Evolutionary conservation across 768 basidiomycete genomes (phyloP).

Genomic region (Kwoniella sp.): DNA sequence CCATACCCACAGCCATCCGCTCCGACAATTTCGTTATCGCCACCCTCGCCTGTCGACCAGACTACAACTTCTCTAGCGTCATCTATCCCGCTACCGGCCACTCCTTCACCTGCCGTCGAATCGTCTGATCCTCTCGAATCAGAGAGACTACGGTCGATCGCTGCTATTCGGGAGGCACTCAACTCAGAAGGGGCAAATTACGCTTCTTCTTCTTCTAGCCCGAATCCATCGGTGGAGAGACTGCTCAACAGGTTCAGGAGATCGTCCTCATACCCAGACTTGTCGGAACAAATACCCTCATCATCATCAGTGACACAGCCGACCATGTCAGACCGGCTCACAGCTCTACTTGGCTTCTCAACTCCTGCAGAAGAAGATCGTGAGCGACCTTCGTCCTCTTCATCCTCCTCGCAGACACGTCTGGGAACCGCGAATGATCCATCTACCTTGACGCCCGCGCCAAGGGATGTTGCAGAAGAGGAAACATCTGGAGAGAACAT

Average conservation of each 20-base stretch:
- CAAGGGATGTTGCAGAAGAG: neutral
- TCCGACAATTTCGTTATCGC: neutral
- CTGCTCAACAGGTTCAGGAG: constrained; percentile 17
- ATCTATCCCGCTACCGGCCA: constrained; percentile 13
- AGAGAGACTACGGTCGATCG: constrained; percentile 18
- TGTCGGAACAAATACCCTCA: constrained; percentile 9
- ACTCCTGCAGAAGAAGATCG: constrained; percentile 14
- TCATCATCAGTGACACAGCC: constrained; percentile 9
- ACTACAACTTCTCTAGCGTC: neutral
- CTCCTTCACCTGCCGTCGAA: constrained; percentile 4
- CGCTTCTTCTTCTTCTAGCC: constrained; percentile 8
- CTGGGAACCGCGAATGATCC: neutral
- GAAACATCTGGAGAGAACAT: constrained; percentile 11
- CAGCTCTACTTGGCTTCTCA: constrained; percentile 33
- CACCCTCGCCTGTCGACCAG: constrained; percentile 2
- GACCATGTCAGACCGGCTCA: constrained; percentile 30
- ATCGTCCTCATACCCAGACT: constrained; percentile 16
- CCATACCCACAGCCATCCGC: neutral
- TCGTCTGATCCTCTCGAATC: constrained; percentile 16
- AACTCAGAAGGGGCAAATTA: constrained; percentile 24
- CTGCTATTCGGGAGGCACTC: constrained; percentile 22
- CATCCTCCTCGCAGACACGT: neutral
- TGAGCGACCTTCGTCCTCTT: neutral
- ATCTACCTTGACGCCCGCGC: neutral
- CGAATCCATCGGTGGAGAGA: neutral